phyloP scores from a whole-genome alignment of 73 alveolate genomes.

The Paramecium bursaria region DNA sequence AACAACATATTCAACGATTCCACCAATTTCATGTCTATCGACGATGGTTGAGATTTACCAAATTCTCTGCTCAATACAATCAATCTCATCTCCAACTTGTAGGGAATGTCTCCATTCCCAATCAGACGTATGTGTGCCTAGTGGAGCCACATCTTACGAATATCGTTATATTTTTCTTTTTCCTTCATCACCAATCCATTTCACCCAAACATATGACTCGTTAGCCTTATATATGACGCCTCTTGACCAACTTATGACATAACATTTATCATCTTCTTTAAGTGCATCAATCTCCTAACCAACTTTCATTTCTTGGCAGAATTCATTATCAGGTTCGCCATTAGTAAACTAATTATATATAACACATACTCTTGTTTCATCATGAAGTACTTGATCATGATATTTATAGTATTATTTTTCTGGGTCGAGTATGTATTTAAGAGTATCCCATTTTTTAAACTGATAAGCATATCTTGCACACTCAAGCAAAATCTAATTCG shows the following conservation, averaged over 20 bases:
- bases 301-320: conserved; percentile 76
- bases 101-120: conserved; percentile 77
- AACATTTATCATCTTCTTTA: conserved; percentile 72
- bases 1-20: conserved; percentile 50
- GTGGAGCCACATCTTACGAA: conserved; percentile 71
- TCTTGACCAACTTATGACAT: conserved; percentile 79
- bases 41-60: conserved; percentile 70
- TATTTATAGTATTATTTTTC: conserved; percentile 11
- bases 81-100: conserved; percentile 77
- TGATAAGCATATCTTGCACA: conserved; percentile 23
- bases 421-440: conserved; percentile 13
- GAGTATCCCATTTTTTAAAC: conserved; percentile 28
- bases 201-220: conserved; percentile 66
- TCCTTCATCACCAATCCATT: conserved; percentile 55
- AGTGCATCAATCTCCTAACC: conserved; percentile 82
- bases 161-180: conserved; percentile 54
- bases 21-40: conserved; percentile 41
- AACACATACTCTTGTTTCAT: background rate
- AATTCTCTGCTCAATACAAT: conserved; percentile 78
- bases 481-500: conserved; percentile 21
- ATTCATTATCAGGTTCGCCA: conserved; percentile 66
- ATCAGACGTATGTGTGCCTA: conserved; percentile 65
- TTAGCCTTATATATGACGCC: conserved; percentile 61
- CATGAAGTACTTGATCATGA: conserved; percentile 4
- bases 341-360: conserved; percentile 31